These are phyloP conservation scores for Beauveria scarabaeidicola DNA, from an alignment of 2,329 filamentous ascomycete genomes.

Conservation along the genomic window DNA sequence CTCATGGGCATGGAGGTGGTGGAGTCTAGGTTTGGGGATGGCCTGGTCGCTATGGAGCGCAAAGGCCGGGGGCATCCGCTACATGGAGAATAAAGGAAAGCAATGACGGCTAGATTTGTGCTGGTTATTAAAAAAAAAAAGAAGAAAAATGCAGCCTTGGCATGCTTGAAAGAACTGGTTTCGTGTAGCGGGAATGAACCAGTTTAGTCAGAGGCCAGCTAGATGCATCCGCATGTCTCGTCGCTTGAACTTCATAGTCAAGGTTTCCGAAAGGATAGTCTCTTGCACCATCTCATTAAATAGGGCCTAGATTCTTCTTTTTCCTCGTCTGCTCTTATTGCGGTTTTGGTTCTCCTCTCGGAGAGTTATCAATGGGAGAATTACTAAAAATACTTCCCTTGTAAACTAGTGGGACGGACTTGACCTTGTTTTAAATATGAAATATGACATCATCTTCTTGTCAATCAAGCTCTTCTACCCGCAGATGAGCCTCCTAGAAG, in stretches of 20 bases:
- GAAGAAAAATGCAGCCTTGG: neutral
- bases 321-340: neutral
- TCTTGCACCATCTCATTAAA: neutral
- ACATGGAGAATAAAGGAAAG: neutral
- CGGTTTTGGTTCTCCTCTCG: neutral
- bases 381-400: too few species aligned
- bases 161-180: neutral
- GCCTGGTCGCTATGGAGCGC: slow-evolving; percentile 16
- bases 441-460: too few species aligned
- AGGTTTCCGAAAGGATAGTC: neutral
- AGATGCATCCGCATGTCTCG: too few species aligned
- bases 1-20: slow-evolving; percentile 24
- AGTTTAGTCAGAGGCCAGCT: too few species aligned
- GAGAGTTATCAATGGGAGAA: neutral
- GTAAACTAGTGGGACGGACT: too few species aligned
- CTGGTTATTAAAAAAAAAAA: neutral
- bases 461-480: too few species aligned
- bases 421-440: too few species aligned
- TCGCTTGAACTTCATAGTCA: too few species aligned
- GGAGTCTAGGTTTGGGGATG: slow-evolving; percentile 9
- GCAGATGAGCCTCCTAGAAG: too few species aligned
- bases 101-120: neutral
- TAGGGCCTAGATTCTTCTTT: neutral
- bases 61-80: slow-evolving; percentile 16
- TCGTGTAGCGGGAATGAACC: neutral